Evolutionary conservation across 2,329 filamentous ascomycete genomes (phyloP), one percentile per base, ranked within the genome.

Genomic region (Verticillium alfalfae): DNA sequence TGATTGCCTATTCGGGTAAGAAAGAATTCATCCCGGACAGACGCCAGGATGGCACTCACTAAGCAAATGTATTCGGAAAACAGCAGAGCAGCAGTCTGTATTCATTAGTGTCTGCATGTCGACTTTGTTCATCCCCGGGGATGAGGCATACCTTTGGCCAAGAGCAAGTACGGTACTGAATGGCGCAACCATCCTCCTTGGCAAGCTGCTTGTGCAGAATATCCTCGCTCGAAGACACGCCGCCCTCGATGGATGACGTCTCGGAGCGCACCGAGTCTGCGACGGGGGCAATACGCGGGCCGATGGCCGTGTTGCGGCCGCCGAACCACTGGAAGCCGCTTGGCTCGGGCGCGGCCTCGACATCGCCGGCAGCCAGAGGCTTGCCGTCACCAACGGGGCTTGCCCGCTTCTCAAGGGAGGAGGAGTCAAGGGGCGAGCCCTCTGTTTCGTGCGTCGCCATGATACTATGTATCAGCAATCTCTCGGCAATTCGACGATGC

Each of bases 1-100:
- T 97, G 72, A 97, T 97, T 62, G 85, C 57, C 57, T 58, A 12
- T n/a, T 2, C 22, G 8, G 13, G 57, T 37, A 6, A 37, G 55
- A 31, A 31, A 31, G 5, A 12, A 7, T 31, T 16, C 16, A 31
- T 38, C 13, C 34, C 12, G 5, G 31, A 7, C 12, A 16, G 12
- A 9, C 22, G 9, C 38, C 26, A 26, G 13, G 10, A 31, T 13
- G 22, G 1, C n/a, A 34, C 57, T 34, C 63, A 77, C 75, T 76
- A 97, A 78, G 73, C 92, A 96, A 63, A 97, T 97, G 74, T 97
- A 97, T 79, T 97, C 93, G 58, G 92, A 95, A 77, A 97, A 97
- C 59, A 97, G 86, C 67, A 97, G 75, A 1, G 89, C 92, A 0
- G 93, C 92, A 60, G 93, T 97, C 89, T 49, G 7, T 7, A 8